Base-by-base conservation (phyloP, 768 basidiomycete genomes). In the Termitomyces bulborhizus region DNA sequence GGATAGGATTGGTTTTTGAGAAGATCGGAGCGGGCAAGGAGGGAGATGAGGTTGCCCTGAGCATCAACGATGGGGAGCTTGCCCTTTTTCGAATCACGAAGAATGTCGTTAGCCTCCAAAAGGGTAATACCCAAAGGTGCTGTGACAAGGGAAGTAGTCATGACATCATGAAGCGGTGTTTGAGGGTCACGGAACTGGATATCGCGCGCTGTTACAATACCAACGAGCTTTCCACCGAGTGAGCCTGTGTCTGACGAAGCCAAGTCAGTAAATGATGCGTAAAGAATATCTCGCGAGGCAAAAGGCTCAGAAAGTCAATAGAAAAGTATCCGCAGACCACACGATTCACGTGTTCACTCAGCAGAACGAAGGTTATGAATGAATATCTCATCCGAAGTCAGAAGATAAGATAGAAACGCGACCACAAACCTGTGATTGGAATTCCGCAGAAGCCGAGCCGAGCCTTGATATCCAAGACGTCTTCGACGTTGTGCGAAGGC, bases 1-100 rank as follows among this genome's bases (percentile, higher is more conserved):
- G 97, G 97, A 71, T 88, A 99, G 55, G 90, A 93, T 68, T 97
- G 92, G 73, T 96, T 97, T 73, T 99, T 98, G 67, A 98, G 83
- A 46, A 99, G 79, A 71, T 99, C 96, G 48, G 95, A 98, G 54
- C 95, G 93, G 2, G 96, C 93, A 54, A 99, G 86, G 60, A 99
- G 91, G 18, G 81, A 84, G 24, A 83, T 73, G 29, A 84, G 76
- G 40, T 79, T 78, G 21, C 81, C 84, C 13, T 71, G 62, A 4
- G 73, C 64, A 60, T 84, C 78, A 37, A 82, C 72, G 56, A 83
- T 73, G 36, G 95, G 97, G 1, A 98, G 84, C 69, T 99, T 99
- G 51, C 97, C 97, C 77, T 97, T 98, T 70, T 98, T 98, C 29
- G 88, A 96, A 69, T 91, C 86, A 40, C 95, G 93, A 24, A 99